Percentiles rank a stretch among this genome's conserved stretches.
phyloP scores from a whole-genome alignment of 2,329 filamentous ascomycete species.

The Blumeria graminis region DNA sequence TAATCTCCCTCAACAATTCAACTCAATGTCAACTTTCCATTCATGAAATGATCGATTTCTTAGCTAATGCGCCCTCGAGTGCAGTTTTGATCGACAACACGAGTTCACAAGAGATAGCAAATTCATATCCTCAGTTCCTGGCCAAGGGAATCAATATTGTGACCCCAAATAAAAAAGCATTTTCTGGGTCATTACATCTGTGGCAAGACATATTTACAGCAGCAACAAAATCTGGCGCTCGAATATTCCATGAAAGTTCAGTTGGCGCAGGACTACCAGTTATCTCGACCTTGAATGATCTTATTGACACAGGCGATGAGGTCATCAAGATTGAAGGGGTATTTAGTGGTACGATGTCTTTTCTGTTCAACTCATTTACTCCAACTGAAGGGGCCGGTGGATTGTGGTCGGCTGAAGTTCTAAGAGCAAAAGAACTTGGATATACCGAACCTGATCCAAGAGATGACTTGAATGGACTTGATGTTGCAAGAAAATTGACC shows the following conservation, averaged over 20 bases:
- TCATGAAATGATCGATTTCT: conserved; percentile 46
- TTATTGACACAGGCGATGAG: conserved; percentile 82
- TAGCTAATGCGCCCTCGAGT: conserved; percentile 52
- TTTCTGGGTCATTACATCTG: conserved; percentile 55
- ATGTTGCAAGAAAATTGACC: conserved; percentile 87
- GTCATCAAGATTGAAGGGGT: conserved; percentile 88
- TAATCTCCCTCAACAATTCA: conserved; percentile 39
- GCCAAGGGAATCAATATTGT: conserved; percentile 69
- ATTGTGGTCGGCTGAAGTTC: conserved; percentile 77
- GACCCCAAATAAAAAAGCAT: conserved; percentile 96
- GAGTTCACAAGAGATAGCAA: conserved; percentile 65
- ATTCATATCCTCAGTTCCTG: conserved; percentile 61
- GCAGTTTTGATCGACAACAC: conserved; percentile 88
- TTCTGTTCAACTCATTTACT: conserved; percentile 93
- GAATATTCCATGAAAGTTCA: conserved; percentile 85
- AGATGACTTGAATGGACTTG: conserved; percentile 68
- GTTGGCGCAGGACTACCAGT: conserved; percentile 85
- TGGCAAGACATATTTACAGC: conserved; percentile 74
- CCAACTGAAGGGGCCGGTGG: conserved; percentile 53
- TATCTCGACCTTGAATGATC: conserved; percentile 76
- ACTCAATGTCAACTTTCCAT: conserved; percentile 26
- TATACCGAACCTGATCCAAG: conserved; percentile 79
- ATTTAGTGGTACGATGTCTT: conserved; percentile 93
- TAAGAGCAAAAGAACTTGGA: conserved; percentile 74
- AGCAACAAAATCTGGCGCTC: conserved; percentile 44